Base-by-base conservation (phyloP, 129 eudicot genomes). In the Flaveria robusta region DNA sequence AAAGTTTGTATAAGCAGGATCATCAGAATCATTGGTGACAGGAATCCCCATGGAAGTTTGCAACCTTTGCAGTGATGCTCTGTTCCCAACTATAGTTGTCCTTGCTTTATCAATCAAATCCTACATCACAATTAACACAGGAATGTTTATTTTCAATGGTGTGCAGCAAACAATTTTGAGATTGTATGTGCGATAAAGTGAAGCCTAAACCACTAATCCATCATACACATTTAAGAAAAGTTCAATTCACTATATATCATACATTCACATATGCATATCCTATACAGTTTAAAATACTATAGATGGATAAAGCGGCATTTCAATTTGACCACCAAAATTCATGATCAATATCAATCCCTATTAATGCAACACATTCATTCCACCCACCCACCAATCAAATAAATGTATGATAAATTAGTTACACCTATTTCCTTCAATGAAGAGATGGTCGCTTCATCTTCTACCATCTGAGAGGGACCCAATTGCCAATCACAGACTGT, bases 71-170 rank as follows among this genome's bases (percentile, higher is more conserved):
- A 93, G 47, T 52, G 83, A 67, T 67, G 88, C 78, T 70, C 91
- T 87, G 81, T 93, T 93, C 47, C 91, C 91, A 26, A 91, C 88
- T 77, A 93, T 75, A 72, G 80, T 83, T 76, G 90, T 81, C 81
- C 91, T 84, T 22, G 98, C 97, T 79, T 90, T 93, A 82, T 93
- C 98, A 75, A 93, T 90, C 81, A 90, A 79, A 80, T 91, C 97
- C 97, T 93, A 78, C 64, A 71, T 16, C 70, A 71, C 7, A 54
- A 71, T 43, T 76, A 70, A 64, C 59, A 76, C 29, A 26, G 6
- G 26, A 71, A 23, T 47, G 13, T 60, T 70, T 45, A 46, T 22
- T 56, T 47, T 56, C 66, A 26, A 24, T 60, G 5, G 41, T 5
- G 10, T 60, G 37, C 41, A 26, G 66, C 41, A 60, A 60, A 60